phyloP scores from a whole-genome alignment of 179 eudicot species.

The Sideroxylon spinosum region DNA sequence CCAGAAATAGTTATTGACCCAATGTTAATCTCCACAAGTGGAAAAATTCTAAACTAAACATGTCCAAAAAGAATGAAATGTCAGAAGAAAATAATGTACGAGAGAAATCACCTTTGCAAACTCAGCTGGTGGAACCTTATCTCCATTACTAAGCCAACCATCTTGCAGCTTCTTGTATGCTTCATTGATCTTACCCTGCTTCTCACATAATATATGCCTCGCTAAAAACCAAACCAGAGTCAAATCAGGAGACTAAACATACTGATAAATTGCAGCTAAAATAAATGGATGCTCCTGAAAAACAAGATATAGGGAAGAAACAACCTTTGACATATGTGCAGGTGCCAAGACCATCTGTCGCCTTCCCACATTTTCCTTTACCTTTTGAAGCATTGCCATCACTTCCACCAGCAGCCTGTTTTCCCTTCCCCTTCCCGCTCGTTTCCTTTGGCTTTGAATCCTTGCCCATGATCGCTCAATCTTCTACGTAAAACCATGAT shows the following conservation, averaged over 20 bases:
- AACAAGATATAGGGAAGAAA: not conserved
- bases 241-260: not conserved
- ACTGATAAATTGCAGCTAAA: not conserved
- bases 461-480: constrained; percentile 59
- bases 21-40: not conserved
- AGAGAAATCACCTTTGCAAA: constrained; percentile 69
- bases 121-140: constrained; percentile 97
- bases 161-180: constrained; percentile 93
- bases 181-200: constrained; percentile 95
- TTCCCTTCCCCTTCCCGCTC: constrained; percentile 87
- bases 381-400: constrained; percentile 75
- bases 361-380: constrained; percentile 73
- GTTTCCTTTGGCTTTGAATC: constrained; percentile 68
- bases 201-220: constrained; percentile 89
- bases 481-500: not conserved
- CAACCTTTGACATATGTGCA: constrained; percentile 94
- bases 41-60: not conserved
- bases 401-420: constrained; percentile 63
- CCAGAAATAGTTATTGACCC: not conserved
- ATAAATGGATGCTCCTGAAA: not conserved
- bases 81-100: not conserved
- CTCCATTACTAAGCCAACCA: constrained; percentile 88
- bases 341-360: constrained; percentile 81
- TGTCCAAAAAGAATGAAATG: not conserved
- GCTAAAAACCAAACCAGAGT: constrained; percentile 38